A percentile compares a stretch with the other conserved stretches of the same genome.
phyloP scores from a whole-genome alignment of 2,329 filamentous ascomycete genomes.

The Aspergillus bombycis region DNA sequence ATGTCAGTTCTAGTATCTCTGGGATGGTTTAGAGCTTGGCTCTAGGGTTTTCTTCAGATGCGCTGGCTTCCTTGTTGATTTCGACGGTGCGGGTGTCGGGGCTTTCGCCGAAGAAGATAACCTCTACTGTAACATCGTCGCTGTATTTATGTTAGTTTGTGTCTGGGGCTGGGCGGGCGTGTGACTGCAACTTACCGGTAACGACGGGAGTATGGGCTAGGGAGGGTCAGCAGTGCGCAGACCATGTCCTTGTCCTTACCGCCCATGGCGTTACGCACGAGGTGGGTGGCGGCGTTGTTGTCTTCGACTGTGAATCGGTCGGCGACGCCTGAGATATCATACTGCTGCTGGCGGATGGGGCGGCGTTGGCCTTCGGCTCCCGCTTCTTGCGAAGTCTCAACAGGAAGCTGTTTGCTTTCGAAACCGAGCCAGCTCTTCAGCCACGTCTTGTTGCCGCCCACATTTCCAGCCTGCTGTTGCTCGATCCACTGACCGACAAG shows the following conservation, averaged over 20 bases:
- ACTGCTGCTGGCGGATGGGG: conserved; percentile 87
- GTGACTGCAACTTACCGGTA: conserved; percentile 69
- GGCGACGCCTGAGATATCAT: conserved; percentile 71
- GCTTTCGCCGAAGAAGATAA: conserved; percentile 94
- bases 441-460: conserved; percentile 60
- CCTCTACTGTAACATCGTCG: conserved; percentile 94
- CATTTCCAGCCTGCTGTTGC: conserved; percentile 58
- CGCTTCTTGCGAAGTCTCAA: conserved; percentile 64
- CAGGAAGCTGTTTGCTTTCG: conserved; percentile 66
- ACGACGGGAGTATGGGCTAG: conserved; percentile 84
- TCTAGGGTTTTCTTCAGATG: conserved; percentile 53
- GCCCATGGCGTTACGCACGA: conserved; percentile 91
- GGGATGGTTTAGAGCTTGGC: conserved; percentile 49
- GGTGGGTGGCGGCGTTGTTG: conserved; percentile 93
- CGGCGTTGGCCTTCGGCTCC: conserved; percentile 69
- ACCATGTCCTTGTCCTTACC: conserved; percentile 93
- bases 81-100: conserved; percentile 75
- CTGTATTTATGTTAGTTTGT: conserved; percentile 48
- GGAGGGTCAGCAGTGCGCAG: conserved; percentile 85
- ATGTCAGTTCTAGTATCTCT: background rate
- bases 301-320: conserved; percentile 92
- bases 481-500: conserved; percentile 97
- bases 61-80: conserved; percentile 85
- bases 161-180: background rate
- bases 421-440: conserved; percentile 70